A percentile compares a stretch with the other conserved stretches of the same genome.
These are phyloP conservation scores for Niebla homalea DNA, from an alignment of 495 filamentous ascomycete genomes.

Conservation along the genomic window DNA sequence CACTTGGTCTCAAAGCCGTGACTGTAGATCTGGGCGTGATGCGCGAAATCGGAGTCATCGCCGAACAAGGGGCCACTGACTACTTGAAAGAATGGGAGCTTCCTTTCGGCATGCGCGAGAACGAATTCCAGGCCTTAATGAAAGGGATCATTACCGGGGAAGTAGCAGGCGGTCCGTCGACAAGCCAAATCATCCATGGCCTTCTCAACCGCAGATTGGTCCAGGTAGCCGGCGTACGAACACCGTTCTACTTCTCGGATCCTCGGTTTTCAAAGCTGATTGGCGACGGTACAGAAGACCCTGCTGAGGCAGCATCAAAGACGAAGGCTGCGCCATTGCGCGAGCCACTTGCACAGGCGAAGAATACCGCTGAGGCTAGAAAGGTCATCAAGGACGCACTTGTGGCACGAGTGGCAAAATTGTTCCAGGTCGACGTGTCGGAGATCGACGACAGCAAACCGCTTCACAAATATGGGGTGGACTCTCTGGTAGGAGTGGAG, in stretches of 20 bases:
- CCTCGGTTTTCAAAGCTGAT: constrained; percentile 9
- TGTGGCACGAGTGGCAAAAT: constrained; percentile 10
- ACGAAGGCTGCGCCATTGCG: background rate
- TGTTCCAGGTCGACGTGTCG: constrained; percentile 4
- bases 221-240: constrained; percentile 1
- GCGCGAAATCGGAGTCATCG: constrained; percentile 8
- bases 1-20: constrained; percentile 2
- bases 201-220: constrained; percentile 9
- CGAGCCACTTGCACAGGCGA: background rate
- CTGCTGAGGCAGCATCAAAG: background rate
- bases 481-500: constrained; percentile 28
- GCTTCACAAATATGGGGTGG: constrained; percentile 23
- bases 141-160: constrained; percentile 9
- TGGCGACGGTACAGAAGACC: background rate
- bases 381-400: constrained; percentile 6
- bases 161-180: background rate
- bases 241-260: constrained; percentile 14
- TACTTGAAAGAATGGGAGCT: constrained; percentile 12
- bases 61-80: constrained; percentile 3
- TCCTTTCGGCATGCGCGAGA: constrained; percentile 14
- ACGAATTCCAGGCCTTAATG: constrained; percentile 13
- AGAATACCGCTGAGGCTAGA: background rate
- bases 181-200: constrained; percentile 11
- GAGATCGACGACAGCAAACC: constrained; percentile 17
- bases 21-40: constrained; percentile 13